These are phyloP conservation scores for Yamadazyma dendronema DNA, from an alignment of 1,139 yeast species.

Conservation along the genomic window DNA sequence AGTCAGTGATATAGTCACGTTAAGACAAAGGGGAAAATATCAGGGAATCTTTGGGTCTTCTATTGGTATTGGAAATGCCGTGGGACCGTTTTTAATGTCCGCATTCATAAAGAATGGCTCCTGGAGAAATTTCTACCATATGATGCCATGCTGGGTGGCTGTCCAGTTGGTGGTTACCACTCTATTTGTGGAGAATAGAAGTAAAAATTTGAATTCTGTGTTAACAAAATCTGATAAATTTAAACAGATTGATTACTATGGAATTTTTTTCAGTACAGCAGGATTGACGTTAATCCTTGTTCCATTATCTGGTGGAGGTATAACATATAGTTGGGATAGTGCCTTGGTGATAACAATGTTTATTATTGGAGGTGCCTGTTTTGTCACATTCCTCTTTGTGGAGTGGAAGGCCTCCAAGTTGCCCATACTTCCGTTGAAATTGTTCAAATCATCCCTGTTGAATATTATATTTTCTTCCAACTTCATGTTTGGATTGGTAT, in stretches of 20 bases:
- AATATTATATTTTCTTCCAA: slow-evolving; percentile 35
- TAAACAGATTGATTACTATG: slow-evolving; percentile 50
- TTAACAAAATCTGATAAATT: no score
- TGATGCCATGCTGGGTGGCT: no score
- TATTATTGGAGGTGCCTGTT: slow-evolving; percentile 42
- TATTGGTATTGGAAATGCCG: slow-evolving; percentile 54
- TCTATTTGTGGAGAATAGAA: slow-evolving; percentile 22
- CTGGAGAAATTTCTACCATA: slow-evolving; percentile 55
- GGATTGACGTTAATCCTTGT: slow-evolving; percentile 45
- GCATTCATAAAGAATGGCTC: slow-evolving; percentile 40
- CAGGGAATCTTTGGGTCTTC: slow-evolving; percentile 50
- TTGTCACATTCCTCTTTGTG: slow-evolving; percentile 38
- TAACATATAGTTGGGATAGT: slow-evolving; percentile 51
- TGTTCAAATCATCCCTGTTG: slow-evolving; percentile 41
- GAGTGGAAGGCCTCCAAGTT: slow-evolving; percentile 49
- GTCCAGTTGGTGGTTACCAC: slow-evolving; percentile 26
- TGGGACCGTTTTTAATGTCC: slow-evolving; percentile 58
- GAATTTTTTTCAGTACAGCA: slow-evolving; percentile 44
- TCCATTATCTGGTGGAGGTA: slow-evolving; percentile 57
- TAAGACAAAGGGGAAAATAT: slow-evolving; percentile 44
- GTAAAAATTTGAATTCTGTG: slow-evolving; percentile 19
- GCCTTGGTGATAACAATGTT: slow-evolving; percentile 45
- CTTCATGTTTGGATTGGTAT: slow-evolving; percentile 50
- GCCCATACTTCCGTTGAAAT: slow-evolving; percentile 56
- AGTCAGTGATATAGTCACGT: slow-evolving; percentile 42